Percentiles rank a stretch among this genome's conserved stretches.
These are phyloP conservation scores for Epichloe sp. DNA, from an alignment of 2,329 filamentous ascomycete species.

Conservation along the genomic window DNA sequence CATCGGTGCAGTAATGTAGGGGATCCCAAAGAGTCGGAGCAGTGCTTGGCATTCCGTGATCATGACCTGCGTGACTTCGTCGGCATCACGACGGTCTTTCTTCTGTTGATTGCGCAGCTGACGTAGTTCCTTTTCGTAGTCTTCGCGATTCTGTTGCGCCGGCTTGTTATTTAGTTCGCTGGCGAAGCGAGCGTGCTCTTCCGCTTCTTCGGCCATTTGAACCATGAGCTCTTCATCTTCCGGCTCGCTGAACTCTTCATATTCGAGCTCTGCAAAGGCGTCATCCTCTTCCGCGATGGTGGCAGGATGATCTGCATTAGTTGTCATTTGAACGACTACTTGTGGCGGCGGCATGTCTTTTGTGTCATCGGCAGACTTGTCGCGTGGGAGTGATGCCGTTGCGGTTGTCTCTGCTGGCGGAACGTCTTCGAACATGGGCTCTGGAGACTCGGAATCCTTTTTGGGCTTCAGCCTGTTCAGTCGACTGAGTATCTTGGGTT, in stretches of 20 bases:
- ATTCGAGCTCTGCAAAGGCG: constrained; percentile 45
- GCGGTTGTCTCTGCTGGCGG: constrained; percentile 11
- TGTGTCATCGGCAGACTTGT: neutral
- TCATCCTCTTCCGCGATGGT: constrained; percentile 23
- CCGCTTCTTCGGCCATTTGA: constrained; percentile 77
- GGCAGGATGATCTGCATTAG: neutral
- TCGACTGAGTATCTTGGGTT: neutral
- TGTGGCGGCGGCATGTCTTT: neutral
- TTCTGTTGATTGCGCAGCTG: constrained; percentile 87
- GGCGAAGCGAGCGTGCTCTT: constrained; percentile 88
- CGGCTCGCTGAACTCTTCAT: constrained; percentile 67
- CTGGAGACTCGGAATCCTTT: constrained; percentile 19
- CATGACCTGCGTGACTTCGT: constrained; percentile 96
- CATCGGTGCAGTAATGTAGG: constrained; percentile 96
- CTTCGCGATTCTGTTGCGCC: constrained; percentile 53
- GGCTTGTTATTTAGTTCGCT: constrained; percentile 71
- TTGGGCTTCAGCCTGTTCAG: neutral
- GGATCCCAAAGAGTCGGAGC: constrained; percentile 78
- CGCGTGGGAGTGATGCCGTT: neutral
- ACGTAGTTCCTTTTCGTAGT: constrained; percentile 80
- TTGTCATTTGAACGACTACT: neutral
- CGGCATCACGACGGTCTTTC: constrained; percentile 87
- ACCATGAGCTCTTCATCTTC: constrained; percentile 84
- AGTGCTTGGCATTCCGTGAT: constrained; percentile 88
- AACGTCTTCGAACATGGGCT: constrained; percentile 25